Conservation (phyloP, 768 basidiomycete genomes). For the Lyophyllum decastes region DNA sequence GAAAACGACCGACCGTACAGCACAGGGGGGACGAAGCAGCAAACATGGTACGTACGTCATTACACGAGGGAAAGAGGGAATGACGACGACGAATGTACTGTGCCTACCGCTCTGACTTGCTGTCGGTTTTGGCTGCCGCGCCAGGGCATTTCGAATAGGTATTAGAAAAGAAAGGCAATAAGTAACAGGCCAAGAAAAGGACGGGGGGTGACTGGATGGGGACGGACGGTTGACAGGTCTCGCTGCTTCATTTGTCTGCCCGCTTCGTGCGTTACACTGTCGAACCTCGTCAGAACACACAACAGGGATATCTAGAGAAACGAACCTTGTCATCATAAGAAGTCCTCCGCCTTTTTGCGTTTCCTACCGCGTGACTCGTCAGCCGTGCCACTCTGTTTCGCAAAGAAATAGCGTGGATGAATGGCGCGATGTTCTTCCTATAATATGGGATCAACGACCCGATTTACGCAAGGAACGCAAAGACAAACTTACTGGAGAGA, state of each 20-base stretch:
- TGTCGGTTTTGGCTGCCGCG: neutral
- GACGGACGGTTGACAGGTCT: conserved; percentile 32
- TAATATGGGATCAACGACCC: neutral
- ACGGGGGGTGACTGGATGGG: conserved; percentile 20
- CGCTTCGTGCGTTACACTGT: neutral
- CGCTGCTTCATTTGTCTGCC: conserved; percentile 2
- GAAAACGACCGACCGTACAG: conserved; percentile 11
- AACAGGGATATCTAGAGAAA: neutral
- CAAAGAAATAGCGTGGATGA: conserved; percentile 60
- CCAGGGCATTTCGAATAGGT: neutral
- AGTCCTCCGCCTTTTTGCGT: conserved; percentile 85
- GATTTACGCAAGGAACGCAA: neutral
- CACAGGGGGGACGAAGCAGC: neutral
- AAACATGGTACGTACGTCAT: conserved; percentile 7
- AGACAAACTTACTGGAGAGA: conserved; percentile 62
- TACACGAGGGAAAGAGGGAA: neutral
- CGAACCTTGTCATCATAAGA: conserved; percentile 46
- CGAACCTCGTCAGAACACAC: neutral
- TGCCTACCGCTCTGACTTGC: conserved; percentile 9
- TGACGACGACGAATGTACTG: conserved; percentile 1
- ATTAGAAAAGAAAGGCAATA: neutral
- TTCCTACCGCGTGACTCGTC: conserved; percentile 82
- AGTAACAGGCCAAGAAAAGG: conserved; percentile 8
- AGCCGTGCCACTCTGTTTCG: conserved; percentile 38
- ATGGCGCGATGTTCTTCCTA: conserved; percentile 81